Base-by-base conservation (phyloP, 805 yeast genomes). In the Yamadazyma tumulicola region DNA sequence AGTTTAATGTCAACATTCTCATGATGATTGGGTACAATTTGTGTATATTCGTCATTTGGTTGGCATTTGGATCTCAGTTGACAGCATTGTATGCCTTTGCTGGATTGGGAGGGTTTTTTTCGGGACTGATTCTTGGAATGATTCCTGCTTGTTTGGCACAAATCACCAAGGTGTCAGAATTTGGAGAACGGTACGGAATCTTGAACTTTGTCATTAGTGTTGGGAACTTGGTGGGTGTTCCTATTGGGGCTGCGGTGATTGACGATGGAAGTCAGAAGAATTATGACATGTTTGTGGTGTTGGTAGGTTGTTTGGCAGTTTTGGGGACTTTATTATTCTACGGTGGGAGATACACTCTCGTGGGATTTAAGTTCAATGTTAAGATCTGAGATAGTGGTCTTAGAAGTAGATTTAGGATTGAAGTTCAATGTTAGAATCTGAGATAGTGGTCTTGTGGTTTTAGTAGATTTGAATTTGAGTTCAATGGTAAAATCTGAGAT, bases 101-200 rank as follows among this genome's bases (percentile, higher is more conserved):
- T 1, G 57, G 51, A 4, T 26, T 61, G 18, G 64, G 59, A 17
- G 70, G 70, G 1, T 57, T 49, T 32, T 59, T 57, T 37, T 52
- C 52, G 44, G 63, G 64, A 4, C 52, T 61, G 27, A 59, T 64
- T 22, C 49, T 61, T 30, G 52, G 64, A 25, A 48, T 63, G 47
- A 46, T 64, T 13, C 69, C 70, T 2, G 50, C 63, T 3, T 81
- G 89, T 43, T 69, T 81, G 14, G 76, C 84, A 0, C 75, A 74
- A 31, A 75, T 83, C 19, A 72, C 80, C 4, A 54, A 55, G 6
- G 68, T 57, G 9, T 50, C 54, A 29, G 55, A 61, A 31, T 57
- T 64, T 38, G 69, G 69, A 23, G 57, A 56, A 30, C 53, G 56
- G 23, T 63, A 62, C 36, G 67, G 68, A 1, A 39, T 61, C 16